Evolutionary conservation across 2,329 filamentous ascomycete genomes (phyloP).

Genomic region (Aspergillus tanneri): DNA sequence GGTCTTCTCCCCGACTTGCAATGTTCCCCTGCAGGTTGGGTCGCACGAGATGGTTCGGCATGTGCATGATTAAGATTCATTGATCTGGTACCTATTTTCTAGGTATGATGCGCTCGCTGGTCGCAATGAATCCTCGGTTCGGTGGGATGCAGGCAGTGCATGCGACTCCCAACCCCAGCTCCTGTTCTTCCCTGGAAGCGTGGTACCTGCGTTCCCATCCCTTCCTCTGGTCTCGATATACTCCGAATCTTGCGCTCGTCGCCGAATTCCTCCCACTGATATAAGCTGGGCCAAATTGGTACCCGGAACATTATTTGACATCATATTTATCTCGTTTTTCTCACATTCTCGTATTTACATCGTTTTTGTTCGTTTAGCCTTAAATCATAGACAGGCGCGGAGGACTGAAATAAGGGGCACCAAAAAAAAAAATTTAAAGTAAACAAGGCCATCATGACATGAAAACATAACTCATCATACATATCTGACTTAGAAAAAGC

Average conservation of each 20-base stretch:
- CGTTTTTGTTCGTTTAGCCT: conserved; percentile 9
- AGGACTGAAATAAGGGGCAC: background rate
- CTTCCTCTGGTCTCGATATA: background rate
- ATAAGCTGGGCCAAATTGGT: too few species aligned
- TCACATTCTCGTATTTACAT: conserved; percentile 30
- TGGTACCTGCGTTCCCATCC: background rate
- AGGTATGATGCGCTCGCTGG: conserved; percentile 8
- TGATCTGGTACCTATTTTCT: background rate
- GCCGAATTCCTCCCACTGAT: background rate
- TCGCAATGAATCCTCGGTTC: background rate
- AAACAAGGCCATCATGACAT: conserved; percentile 13
- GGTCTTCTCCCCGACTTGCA: background rate
- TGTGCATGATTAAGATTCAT: conserved; percentile 15
- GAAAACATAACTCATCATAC: conserved; percentile 19
- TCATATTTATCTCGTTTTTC: conserved; percentile 11
- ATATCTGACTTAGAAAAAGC: conserved; percentile 7
- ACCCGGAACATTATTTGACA: background rate
- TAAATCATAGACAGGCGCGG: conserved; percentile 8
- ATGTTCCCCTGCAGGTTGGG: conserved; percentile 18
- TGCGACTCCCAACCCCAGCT: background rate
- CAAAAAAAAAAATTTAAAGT: background rate
- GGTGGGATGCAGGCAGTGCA: background rate
- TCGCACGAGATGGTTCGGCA: conserved; percentile 22
- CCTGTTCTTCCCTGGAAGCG: background rate
- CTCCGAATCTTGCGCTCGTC: background rate